Evolutionary conservation across 371 early-diverging fungal species (phyloP).

Genomic region (Circinella minor): DNA sequence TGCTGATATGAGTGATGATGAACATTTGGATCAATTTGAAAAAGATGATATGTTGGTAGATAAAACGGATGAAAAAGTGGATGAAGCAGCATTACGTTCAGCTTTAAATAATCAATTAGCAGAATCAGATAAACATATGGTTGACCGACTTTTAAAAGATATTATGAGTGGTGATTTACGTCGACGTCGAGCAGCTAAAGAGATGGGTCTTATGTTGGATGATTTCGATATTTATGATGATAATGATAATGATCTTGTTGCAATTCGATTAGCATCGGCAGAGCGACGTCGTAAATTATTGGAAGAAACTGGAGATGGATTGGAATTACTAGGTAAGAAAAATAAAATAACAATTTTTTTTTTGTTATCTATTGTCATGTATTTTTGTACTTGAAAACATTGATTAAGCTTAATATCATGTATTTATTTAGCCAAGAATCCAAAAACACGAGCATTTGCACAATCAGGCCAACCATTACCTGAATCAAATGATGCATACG

Average conservation of each 20-base stretch:
- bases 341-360: neutral
- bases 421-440: constrained; percentile 29
- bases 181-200: constrained; percentile 41
- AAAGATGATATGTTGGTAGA: constrained; percentile 50
- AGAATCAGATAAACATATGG: constrained; percentile 46
- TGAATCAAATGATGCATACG: constrained; percentile 22
- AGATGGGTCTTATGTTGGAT: constrained; percentile 43
- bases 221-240: constrained; percentile 47
- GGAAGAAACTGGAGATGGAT: constrained; percentile 31
- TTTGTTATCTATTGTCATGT: neutral
- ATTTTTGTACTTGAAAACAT: neutral
- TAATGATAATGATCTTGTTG: constrained; percentile 45
- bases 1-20: constrained; percentile 29
- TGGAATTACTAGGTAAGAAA: constrained; percentile 34
- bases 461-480: constrained; percentile 38
- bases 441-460: constrained; percentile 54
- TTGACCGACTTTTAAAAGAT: constrained; percentile 47
- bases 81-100: constrained; percentile 38
- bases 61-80: constrained; percentile 42
- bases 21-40: constrained; percentile 47
- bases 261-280: constrained; percentile 37
- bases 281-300: constrained; percentile 39
- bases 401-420: no score
- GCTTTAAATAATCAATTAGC: constrained; percentile 37
- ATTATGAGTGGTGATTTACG: constrained; percentile 50